These are phyloP conservation scores for Cucurbita pepo DNA, from an alignment of 306 rosid species.

Conservation along the genomic window DNA sequence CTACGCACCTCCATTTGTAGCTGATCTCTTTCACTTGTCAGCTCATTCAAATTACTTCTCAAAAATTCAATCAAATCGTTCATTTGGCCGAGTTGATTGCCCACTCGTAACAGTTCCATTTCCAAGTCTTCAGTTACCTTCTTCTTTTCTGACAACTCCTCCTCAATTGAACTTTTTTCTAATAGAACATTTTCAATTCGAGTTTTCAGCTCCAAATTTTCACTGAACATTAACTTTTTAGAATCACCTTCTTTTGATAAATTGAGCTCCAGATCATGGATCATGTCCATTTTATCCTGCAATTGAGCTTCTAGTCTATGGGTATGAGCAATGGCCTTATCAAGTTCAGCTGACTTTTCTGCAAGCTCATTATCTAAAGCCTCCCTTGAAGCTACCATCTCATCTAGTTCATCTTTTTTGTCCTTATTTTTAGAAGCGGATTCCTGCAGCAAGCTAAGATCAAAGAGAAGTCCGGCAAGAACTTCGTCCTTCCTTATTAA, in stretches of 20 bases:
- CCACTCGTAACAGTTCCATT: conserved; percentile 54
- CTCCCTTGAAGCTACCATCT: conserved; percentile 34
- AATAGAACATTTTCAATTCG: conserved; percentile 35
- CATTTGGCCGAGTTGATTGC: conserved; percentile 40
- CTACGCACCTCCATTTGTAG: conserved; percentile 37
- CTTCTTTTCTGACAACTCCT: conserved; percentile 40
- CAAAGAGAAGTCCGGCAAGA: conserved; percentile 66
- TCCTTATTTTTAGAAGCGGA: conserved; percentile 73
- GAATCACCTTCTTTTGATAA: conserved; percentile 29
- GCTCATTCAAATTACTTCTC: conserved; percentile 31
- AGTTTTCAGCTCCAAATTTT: conserved; percentile 32
- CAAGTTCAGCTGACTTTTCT: conserved; percentile 51
- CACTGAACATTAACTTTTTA: conserved; percentile 21
- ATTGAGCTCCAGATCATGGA: conserved; percentile 42
- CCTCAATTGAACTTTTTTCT: conserved; percentile 28
- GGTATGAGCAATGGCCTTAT: conserved; percentile 25
- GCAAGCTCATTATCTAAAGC: conserved; percentile 53
- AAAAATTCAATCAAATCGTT: conserved; percentile 34
- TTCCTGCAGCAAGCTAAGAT: conserved; percentile 90
- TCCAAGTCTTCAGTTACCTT: conserved; percentile 47
- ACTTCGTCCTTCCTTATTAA: conserved; percentile 64
- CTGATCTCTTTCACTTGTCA: conserved; percentile 44
- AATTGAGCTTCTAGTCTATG: conserved; percentile 47
- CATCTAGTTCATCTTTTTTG: conserved; percentile 58
- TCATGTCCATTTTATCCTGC: conserved; percentile 33